These are phyloP conservation scores for Phaeosphaeria sp. DNA, from an alignment of 2,329 filamentous ascomycete genomes.

Conservation along the genomic window DNA sequence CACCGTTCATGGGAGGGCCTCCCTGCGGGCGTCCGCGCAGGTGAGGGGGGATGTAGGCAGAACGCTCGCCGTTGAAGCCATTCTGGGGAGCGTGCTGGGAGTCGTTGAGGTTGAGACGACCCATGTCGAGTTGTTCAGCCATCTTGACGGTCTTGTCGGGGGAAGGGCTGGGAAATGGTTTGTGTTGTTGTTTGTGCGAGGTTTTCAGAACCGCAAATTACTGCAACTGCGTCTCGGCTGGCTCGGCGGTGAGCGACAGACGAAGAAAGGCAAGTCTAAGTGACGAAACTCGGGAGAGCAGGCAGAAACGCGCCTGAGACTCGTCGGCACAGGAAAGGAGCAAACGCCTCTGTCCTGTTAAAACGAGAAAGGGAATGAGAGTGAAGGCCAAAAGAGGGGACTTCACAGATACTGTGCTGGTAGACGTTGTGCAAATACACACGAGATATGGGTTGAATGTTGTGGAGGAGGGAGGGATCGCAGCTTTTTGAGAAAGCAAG, in stretches of 20 bases:
- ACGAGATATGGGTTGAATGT: conserved; percentile 37
- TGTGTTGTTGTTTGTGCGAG: conserved; percentile 6
- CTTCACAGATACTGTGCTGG: conserved; percentile 45
- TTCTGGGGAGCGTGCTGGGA: conserved; percentile 64
- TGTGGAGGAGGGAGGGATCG: conserved; percentile 30
- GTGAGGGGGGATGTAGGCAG: conserved; percentile 85
- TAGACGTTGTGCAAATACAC: conserved; percentile 38
- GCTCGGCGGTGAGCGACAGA: conserved; percentile 42
- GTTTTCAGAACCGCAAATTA: conserved; percentile 26
- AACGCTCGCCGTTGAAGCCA: conserved; percentile 63
- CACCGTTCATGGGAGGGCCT: conserved; percentile 49
- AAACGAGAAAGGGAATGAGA: conserved; percentile 49
- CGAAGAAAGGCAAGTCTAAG: conserved; percentile 33
- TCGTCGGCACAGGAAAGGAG: conserved; percentile 47
- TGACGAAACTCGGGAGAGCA: conserved; percentile 42
- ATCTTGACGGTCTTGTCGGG: conserved; percentile 35
- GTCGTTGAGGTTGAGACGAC: conserved; percentile 73
- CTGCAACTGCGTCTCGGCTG: conserved; percentile 28
- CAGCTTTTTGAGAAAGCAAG: conserved; percentile 29
- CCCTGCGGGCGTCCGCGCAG: conserved; percentile 63
- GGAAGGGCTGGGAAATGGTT: conserved; percentile 11
- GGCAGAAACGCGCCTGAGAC: conserved; percentile 52
- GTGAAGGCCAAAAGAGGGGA: conserved; percentile 51
- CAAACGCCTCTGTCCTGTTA: conserved; percentile 46
- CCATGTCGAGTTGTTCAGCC: conserved; percentile 76